Conservation (phyloP, 2,329 filamentous ascomycete genomes). For the Arthrinium puccinioides region DNA sequence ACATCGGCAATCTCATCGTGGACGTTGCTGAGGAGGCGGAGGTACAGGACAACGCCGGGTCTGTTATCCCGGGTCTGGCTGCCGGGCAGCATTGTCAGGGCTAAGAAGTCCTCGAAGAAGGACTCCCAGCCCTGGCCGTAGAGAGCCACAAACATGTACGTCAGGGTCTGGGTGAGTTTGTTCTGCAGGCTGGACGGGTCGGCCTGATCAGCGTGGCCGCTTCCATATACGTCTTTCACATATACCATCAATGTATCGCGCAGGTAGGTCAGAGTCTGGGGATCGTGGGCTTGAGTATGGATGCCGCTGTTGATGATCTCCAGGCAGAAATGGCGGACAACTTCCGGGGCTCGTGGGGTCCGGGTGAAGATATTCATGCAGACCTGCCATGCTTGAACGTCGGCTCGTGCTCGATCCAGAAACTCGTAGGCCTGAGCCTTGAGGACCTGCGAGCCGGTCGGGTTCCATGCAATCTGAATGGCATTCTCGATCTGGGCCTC, state of each 20-base stretch:
- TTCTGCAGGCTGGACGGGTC: constrained; percentile 82
- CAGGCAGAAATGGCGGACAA: constrained; percentile 81
- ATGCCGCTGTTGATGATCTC: constrained; percentile 92
- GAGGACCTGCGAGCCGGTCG: constrained; percentile 57
- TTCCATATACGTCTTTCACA: constrained; percentile 66
- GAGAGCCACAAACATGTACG: constrained; percentile 81
- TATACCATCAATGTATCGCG: constrained; percentile 79
- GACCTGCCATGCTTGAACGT: constrained; percentile 84
- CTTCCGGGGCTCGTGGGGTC: constrained; percentile 67
- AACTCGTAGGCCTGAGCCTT: constrained; percentile 80
- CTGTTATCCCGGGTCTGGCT: constrained; percentile 60
- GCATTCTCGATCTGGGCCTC: constrained; percentile 74
- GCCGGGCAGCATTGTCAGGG: constrained; percentile 59
- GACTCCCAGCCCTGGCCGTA: constrained; percentile 82
- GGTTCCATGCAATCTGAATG: constrained; percentile 88
- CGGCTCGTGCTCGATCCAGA: constrained; percentile 68
- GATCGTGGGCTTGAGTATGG: constrained; percentile 69
- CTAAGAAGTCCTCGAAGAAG: constrained; percentile 86
- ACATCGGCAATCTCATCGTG: constrained; percentile 98
- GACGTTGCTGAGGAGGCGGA: constrained; percentile 80
- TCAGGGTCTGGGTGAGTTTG: constrained; percentile 93
- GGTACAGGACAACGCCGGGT: constrained; percentile 74
- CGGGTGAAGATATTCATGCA: constrained; percentile 82
- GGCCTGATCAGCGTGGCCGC: constrained; percentile 44
- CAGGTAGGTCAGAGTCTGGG: constrained; percentile 64